These are phyloP conservation scores for Colletotrichum sp. DNA, from an alignment of 2,329 filamentous ascomycete genomes.

Conservation along the genomic window DNA sequence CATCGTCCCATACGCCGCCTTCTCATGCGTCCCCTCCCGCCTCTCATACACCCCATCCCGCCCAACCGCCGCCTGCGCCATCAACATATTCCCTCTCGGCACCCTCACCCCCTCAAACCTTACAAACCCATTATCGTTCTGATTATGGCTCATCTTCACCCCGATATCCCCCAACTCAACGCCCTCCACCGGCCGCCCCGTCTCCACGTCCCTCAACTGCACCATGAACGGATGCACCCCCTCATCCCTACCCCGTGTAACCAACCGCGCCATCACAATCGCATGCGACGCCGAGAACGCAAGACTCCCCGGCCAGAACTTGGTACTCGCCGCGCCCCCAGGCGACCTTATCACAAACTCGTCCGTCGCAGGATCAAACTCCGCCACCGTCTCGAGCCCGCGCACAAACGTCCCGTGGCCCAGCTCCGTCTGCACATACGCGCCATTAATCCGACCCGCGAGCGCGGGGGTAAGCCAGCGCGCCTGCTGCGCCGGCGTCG, in stretches of 20 bases:
- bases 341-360: background rate
- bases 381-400: background rate
- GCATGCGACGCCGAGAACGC: background rate
- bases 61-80: background rate
- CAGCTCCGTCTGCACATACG: background rate
- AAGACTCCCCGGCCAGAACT: background rate
- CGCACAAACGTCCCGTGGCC: background rate
- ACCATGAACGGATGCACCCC: background rate
- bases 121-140: background rate
- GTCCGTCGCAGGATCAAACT: background rate
- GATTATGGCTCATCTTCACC: background rate
- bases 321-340: background rate
- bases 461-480: fast-evolving
- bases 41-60: background rate
- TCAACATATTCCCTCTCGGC: background rate
- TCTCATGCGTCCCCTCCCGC: background rate
- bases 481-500: background rate
- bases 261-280: background rate
- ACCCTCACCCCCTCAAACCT: background rate
- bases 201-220: background rate
- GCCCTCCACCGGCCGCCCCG: background rate
- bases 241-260: background rate
- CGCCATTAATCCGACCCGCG: background rate
- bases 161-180: background rate
- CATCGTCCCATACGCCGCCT: background rate